These are phyloP conservation scores for Microsporum canis DNA, from an alignment of 2,329 filamentous ascomycete species.

Conservation along the genomic window DNA sequence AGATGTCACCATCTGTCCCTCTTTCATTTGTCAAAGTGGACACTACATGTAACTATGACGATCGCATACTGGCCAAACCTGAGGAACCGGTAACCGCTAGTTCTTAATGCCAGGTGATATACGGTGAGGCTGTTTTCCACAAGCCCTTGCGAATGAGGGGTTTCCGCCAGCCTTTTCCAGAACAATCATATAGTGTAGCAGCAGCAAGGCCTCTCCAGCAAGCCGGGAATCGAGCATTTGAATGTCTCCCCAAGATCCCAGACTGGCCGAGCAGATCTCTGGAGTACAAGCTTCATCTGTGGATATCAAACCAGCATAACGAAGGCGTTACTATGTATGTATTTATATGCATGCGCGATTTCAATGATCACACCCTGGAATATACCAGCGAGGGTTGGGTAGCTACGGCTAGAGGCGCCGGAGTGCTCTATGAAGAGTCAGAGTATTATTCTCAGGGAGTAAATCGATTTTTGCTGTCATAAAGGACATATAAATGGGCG, in stretches of 20 bases:
- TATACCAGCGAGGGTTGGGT: neutral
- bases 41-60: neutral
- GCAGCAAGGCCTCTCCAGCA: neutral
- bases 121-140: neutral
- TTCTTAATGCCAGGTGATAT: neutral
- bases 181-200: neutral
- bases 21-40: neutral
- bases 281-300: neutral
- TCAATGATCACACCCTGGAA: neutral
- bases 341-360: neutral
- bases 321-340: too few species aligned
- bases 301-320: neutral
- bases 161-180: neutral
- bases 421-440: neutral
- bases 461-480: neutral
- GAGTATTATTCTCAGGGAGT: neutral
- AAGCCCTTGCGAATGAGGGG: neutral
- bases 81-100: neutral
- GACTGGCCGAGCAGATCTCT: neutral
- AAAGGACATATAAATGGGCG: neutral
- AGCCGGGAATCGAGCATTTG: neutral
- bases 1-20: neutral
- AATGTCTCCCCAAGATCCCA: neutral
- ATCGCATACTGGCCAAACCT: neutral
- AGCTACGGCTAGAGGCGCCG: neutral